These are phyloP conservation scores for Plasmodium vivax DNA, from an alignment of 169 alveolate genomes.

Conservation along the genomic window DNA sequence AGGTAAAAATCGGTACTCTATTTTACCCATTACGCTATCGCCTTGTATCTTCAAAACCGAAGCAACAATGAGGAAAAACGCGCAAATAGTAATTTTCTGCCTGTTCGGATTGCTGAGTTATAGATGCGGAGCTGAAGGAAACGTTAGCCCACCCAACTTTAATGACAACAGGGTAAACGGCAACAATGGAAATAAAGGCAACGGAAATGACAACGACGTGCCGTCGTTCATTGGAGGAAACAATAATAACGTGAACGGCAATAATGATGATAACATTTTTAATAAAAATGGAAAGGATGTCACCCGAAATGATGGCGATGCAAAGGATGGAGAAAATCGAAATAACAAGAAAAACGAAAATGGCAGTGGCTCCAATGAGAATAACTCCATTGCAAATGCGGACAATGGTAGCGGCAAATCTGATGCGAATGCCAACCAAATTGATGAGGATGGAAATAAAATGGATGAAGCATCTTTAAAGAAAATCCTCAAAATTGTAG, in stretches of 20 bases:
- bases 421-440: neutral
- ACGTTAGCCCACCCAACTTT: neutral
- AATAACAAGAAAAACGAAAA: neutral
- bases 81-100: slow-evolving; percentile 21
- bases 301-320: neutral
- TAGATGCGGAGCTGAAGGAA: slow-evolving; percentile 12
- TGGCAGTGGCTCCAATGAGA: neutral
- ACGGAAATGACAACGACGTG: neutral
- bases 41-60: neutral
- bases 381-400: neutral
- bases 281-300: neutral
- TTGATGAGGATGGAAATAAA: neutral
- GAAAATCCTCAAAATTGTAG: neutral
- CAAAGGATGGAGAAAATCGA: neutral
- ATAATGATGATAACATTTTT: neutral
- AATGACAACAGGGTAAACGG: neutral
- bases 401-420: neutral
- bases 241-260: neutral
- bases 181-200: neutral
- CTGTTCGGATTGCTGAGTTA: neutral
- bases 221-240: neutral
- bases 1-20: neutral
- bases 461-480: neutral
- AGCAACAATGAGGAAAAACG: neutral
- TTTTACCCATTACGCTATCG: neutral